Evolutionary conservation across 2,329 filamentous ascomycete genomes (phyloP), one percentile per base, ranked within the genome.

Genomic region (Penicillium sp.): DNA sequence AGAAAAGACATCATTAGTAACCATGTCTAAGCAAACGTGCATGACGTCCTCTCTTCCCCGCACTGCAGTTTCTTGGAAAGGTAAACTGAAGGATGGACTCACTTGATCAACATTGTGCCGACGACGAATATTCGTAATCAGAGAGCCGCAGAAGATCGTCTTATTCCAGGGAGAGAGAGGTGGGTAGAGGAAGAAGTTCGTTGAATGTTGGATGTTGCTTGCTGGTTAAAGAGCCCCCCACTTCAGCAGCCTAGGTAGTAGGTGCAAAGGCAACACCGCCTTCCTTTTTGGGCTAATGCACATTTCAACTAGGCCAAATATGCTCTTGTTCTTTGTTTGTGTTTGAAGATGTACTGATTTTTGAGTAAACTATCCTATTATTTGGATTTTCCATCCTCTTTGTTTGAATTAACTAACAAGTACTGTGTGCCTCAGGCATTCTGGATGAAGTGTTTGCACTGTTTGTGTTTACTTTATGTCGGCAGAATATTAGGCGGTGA

Each of bases 101-200:
- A 80, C 78, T 80, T 80, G 72, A 81, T 81, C 66, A 81, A 66
- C 78, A 81, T 80, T 47, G 66, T 77, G 68, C 43, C 2, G 20
- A 40, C 3, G 9, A 21, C 11, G 18, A 23, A 9, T 21, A 12
- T 9, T 5, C 18, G 33, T 38, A n/a, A n/a, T n/a, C n/a, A n/a
- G n/a, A n/a, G n/a, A 16, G 8, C 30, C 16, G 9, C 28, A 33
- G 28, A 9, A 33, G n/a, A n/a, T n/a, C 4, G 28, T 35, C 30
- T 35, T 14, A 3, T 35, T 16, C 4, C 30, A 16, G 30, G 20
- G 20, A 23, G 40, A 23, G 40, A 20, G 11, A 21, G n/a, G 20
- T 3, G 21, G 5, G 43, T 20, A 18, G 4, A 24, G 9, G 3
- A 24, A 53, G 14, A 42, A 14, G n/a, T n/a, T 38, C 2, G 30